Percentiles rank a stretch among this genome's conserved stretches.
Evolutionary conservation across 2,329 filamentous ascomycete genomes (phyloP).

Genomic region (Teratosphaeriaceae sp.): DNA sequence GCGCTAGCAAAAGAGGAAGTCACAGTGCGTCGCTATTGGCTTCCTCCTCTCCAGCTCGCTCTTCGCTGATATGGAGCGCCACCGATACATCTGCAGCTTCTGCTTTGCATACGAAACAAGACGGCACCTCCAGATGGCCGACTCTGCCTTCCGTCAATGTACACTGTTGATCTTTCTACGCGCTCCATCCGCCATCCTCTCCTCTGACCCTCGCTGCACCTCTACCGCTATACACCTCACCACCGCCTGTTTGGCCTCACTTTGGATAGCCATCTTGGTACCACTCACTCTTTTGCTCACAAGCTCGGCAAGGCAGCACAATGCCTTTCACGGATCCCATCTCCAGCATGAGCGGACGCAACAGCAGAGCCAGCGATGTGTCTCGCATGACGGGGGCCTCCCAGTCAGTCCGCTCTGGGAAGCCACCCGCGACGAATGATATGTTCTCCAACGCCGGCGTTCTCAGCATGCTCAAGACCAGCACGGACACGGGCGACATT

Average conservation of each 20-base stretch:
- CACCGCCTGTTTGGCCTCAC: conserved; percentile 14
- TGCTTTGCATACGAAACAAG: neutral
- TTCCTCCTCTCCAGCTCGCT: neutral
- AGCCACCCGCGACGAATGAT: conserved; percentile 22
- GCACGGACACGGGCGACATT: conserved; percentile 43
- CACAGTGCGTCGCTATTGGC: neutral
- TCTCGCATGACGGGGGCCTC: conserved; percentile 31
- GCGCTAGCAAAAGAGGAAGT: neutral
- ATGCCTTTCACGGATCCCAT: conserved; percentile 42
- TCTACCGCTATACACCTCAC: conserved; percentile 13
- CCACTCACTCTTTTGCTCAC: conserved; percentile 17
- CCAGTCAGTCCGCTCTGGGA: conserved; percentile 25
- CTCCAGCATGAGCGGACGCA: conserved; percentile 40
- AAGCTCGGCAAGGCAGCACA: conserved; percentile 27
- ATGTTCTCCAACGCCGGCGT: conserved; percentile 35
- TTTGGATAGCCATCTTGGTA: conserved; percentile 26
- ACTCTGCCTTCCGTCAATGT: conserved; percentile 4
- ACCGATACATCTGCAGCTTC: conserved; percentile 1
- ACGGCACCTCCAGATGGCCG: conserved; percentile 5
- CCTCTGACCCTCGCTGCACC: conserved; percentile 10
- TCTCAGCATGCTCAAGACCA: conserved; percentile 45
- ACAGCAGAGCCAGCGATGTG: conserved; percentile 41
- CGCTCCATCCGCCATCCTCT: conserved; percentile 5
- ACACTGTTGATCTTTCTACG: conserved; percentile 1
- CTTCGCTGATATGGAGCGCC: no score